These are phyloP conservation scores for Arthrobotrys sinensis DNA, from an alignment of 2,329 filamentous ascomycete genomes.

Conservation along the genomic window DNA sequence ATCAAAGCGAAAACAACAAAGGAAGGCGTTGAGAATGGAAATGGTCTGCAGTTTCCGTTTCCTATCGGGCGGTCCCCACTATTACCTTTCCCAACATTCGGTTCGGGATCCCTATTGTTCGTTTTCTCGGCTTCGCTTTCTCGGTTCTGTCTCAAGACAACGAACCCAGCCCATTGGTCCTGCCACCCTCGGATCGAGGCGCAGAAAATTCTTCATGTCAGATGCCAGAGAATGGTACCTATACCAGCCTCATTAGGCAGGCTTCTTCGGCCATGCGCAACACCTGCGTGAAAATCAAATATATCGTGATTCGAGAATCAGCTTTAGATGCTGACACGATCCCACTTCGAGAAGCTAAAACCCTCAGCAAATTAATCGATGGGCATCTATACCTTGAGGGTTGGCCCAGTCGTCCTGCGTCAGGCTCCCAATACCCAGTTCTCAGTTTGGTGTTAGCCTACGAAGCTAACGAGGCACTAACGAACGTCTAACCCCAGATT, in stretches of 20 bases:
- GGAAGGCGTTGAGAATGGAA: slow-evolving; percentile 42
- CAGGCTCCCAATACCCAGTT: slow-evolving; percentile 47
- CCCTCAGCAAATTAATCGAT: background rate
- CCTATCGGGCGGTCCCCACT: slow-evolving; percentile 46
- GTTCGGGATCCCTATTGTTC: slow-evolving; percentile 51
- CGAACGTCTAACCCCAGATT: slow-evolving; percentile 38
- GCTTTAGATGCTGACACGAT: slow-evolving; percentile 13
- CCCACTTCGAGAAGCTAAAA: slow-evolving; percentile 43
- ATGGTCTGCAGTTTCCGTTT: slow-evolving; percentile 43
- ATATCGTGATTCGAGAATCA: slow-evolving; percentile 32
- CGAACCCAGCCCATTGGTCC: slow-evolving; percentile 42
- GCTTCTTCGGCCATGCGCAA: slow-evolving; percentile 15
- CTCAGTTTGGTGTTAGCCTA: slow-evolving; percentile 13
- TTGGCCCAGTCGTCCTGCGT: background rate
- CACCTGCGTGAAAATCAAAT: slow-evolving; percentile 5
- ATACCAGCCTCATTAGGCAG: slow-evolving; percentile 47
- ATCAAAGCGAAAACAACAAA: slow-evolving; percentile 35
- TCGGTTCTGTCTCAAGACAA: slow-evolving; percentile 52
- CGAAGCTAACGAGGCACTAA: slow-evolving; percentile 25
- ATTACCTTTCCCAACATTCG: slow-evolving; percentile 36
- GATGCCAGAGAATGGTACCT: slow-evolving; percentile 35
- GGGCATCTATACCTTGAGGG: slow-evolving; percentile 18
- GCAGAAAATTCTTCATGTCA: slow-evolving; percentile 47
- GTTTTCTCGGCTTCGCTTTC: slow-evolving; percentile 31
- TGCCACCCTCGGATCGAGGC: slow-evolving; percentile 59